phyloP scores from a whole-genome alignment of 305 asterid species.

The Ajuga reptans region DNA sequence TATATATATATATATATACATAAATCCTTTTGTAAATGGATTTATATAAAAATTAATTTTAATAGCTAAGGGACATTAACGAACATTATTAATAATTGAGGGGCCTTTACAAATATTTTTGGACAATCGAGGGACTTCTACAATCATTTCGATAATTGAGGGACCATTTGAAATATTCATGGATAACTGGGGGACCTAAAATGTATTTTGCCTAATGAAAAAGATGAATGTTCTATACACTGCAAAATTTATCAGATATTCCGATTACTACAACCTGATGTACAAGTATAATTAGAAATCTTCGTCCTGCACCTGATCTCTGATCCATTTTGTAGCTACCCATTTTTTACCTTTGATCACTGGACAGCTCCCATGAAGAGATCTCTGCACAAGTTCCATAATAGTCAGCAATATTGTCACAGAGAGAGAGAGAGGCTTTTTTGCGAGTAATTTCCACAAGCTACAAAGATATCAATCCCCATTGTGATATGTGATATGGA shows the following conservation, averaged over 20 bases:
- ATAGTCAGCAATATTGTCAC: neutral
- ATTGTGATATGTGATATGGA: neutral
- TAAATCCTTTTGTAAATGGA: too few relatives aligned
- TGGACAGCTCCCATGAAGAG: constrained; percentile 94
- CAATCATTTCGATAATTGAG: too few relatives aligned
- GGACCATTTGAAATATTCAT: too few relatives aligned
- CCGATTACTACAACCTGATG: neutral
- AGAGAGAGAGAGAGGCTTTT: too few relatives aligned
- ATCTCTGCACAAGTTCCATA: constrained; percentile 37
- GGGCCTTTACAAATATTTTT: too few relatives aligned
- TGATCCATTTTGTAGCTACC: constrained; percentile 98
- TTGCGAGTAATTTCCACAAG: neutral
- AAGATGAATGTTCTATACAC: constrained; percentile 11
- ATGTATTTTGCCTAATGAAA: too few relatives aligned
- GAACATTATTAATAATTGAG: too few relatives aligned
- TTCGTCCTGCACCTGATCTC: constrained; percentile 55
- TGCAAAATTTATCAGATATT: constrained; percentile 2
- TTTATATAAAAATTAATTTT: too few relatives aligned
- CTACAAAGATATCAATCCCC: neutral
- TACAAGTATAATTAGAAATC: constrained; percentile 24
- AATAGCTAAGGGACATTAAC: too few relatives aligned
- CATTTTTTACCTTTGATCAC: constrained; percentile 86
- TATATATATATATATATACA: too few relatives aligned
- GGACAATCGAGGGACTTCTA: too few relatives aligned
- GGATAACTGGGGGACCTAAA: too few relatives aligned